Evolutionary conservation across 129 eudicot species (phyloP), one percentile per base, ranked within the genome.

Genomic region (Flaveria linearis): DNA sequence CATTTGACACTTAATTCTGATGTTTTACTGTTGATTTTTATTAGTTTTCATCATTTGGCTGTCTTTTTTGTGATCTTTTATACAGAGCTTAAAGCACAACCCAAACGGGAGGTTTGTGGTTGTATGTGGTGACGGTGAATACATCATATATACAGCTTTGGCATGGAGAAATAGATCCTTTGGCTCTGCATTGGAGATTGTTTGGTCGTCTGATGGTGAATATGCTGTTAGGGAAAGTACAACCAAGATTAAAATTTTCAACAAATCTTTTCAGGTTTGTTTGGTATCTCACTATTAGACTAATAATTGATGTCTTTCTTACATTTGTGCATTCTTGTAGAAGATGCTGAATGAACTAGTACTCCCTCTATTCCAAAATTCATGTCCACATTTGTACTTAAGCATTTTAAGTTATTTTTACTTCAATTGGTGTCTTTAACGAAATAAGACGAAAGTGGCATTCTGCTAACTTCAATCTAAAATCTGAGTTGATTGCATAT

Each of bases 101-200:
- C 97, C 98, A 47, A 94, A 91, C 73, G 98, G 98, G 82, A 87
- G 98, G 87, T 94, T 94, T 74, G 98, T 94, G 72, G 98, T 94
- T 72, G 98, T 89, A 36, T 91, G 98, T 41, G 98, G 98, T 47
- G 98, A 94, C 78, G 98, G 98, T 77, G 98, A 94, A 74, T 94
- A 91, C 85, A 91, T 94, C 72, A 94, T 91, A 77, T 94, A 94
- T 64, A 94, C 98, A 17, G 97, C 98, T 75, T 84, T 94, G 85
- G 98, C 98, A 73, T 94, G 98, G 98, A 94, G 98, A 84, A 94
- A 94, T 81, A 86, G 97, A 86, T 94, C 98, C 26, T 94, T 88
- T 83, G 98, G 98, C 53, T 89, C 98, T 62, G 98, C 97, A 64
- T 76, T 94, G 90, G 98, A 94, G 87, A 85, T 94, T 75, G 97